phyloP scores from a whole-genome alignment of 768 basidiomycete species.

The Mycena albidolilacea region DNA sequence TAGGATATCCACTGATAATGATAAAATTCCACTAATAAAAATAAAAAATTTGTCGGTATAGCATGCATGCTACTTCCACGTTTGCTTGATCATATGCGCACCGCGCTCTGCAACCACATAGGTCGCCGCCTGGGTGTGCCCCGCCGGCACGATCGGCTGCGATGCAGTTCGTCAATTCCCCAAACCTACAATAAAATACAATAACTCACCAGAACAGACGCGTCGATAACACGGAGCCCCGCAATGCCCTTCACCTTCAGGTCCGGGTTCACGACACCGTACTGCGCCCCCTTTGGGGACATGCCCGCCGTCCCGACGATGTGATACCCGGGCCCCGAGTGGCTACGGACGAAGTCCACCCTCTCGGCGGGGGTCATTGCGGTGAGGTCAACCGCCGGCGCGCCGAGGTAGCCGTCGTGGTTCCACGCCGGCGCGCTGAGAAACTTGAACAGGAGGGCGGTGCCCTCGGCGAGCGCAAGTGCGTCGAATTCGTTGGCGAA shows the following conservation, averaged over 20 bases:
- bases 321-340: conserved; percentile 9
- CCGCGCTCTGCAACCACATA: conserved; percentile 18
- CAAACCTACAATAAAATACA: neutral
- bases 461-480: conserved; percentile 7
- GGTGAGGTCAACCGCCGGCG: conserved; percentile 2
- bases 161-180: conserved; percentile 4
- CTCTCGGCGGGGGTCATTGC: conserved; percentile 10
- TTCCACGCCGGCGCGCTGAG: conserved; percentile 12
- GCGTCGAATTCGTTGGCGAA: conserved; percentile 11
- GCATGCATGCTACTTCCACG: neutral
- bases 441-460: conserved; percentile 23
- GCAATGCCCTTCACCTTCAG: conserved; percentile 8
- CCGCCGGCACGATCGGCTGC: conserved; percentile 12
- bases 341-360: neutral
- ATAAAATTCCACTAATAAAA: conserved; percentile 4
- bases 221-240: conserved; percentile 19
- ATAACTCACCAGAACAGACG: conserved; percentile 18
- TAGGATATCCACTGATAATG: neutral
- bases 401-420: conserved; percentile 16
- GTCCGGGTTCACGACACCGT: conserved; percentile 13
- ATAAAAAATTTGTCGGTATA: neutral
- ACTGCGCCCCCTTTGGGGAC: conserved; percentile 6
- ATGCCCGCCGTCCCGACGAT: conserved; percentile 16
- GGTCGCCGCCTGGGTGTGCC: conserved; percentile 12
- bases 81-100: conserved; percentile 11